Base-by-base conservation (phyloP, 2,329 filamentous ascomycete species). In the Samsoniella hepiali region DNA sequence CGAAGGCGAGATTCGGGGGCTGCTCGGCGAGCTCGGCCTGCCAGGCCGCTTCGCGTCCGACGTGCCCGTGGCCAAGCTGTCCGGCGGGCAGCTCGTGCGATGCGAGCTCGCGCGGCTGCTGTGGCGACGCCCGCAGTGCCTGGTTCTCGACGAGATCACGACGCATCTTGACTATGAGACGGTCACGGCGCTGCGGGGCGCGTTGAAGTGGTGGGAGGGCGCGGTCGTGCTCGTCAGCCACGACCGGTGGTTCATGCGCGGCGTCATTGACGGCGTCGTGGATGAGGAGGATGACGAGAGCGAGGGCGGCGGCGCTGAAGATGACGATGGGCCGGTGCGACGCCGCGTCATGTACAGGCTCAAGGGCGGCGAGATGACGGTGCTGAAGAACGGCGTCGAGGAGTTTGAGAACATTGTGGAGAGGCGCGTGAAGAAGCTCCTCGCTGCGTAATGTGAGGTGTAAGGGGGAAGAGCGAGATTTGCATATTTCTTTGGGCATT, bases 121-220 rank as follows among this genome's bases (percentile, higher is more conserved):
- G 42, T 88, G 87, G 82, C 78, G 78, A 47, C 79, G 84, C 3
- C 90, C 90, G 27, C 90, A 93, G 67, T 83, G 91, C 63, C 81
- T 94, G 2, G 82, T 94, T 6, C 82, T 94, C 8, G 91, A 94
- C 72, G 92, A 92, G 73, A 88, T 92, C 31, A 95, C 91, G 7
- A 94, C 91, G 1, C 92, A 96, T 78, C 80, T 96, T 47, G 92
- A 96, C 72, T 91, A 90, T 66, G 86, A 95, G 75, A 94, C 90
- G 0, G 90, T 94, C 31, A 84, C 85, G 8, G 90, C 89, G 2
- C 75, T 96, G 62, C 82, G 89, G 1, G 81, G 84, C 31, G 89
- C 88, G 2, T 73, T 96, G 66, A 81, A 82, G 15, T 77, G 77
- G 3, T 96, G 90, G 82, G 83, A 87, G 62, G 91, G 91, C 0